A percentile compares a stretch with the other conserved stretches of the same genome.
Conservation (phyloP, 1,284 basidiomycete species). For the Ustilago cynodontis region DNA sequence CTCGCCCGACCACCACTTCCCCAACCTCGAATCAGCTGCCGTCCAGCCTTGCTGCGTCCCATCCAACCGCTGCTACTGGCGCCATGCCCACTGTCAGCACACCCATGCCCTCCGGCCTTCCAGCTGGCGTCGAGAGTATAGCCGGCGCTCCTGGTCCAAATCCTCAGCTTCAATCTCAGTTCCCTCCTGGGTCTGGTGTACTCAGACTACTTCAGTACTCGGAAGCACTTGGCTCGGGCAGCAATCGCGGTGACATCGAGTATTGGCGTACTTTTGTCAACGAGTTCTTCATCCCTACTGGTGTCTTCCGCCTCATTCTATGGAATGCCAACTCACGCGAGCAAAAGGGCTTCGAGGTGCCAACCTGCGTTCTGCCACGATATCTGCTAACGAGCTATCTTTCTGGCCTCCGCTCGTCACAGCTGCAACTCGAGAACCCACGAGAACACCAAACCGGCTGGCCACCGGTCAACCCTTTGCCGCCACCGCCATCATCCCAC, state of each 20-base stretch:
- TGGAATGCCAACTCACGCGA: constrained; percentile 58
- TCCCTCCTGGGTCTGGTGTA: constrained; percentile 40
- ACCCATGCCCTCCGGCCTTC: constrained; percentile 11
- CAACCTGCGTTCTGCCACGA: constrained; percentile 53
- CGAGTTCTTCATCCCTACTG: constrained; percentile 53
- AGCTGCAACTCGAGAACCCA: constrained; percentile 50
- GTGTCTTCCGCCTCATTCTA: constrained; percentile 49
- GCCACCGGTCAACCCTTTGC: constrained; percentile 40
- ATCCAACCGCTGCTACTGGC: background rate
- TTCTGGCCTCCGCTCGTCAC: constrained; percentile 40
- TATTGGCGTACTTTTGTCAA: constrained; percentile 55
- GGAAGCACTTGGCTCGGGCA: constrained; percentile 39
- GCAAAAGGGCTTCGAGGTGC: constrained; percentile 59
- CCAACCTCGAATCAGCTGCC: constrained; percentile 22
- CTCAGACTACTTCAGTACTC: constrained; percentile 52
- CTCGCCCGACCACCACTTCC: constrained; percentile 26
- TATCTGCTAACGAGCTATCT: constrained; percentile 56
- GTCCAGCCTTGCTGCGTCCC: constrained; percentile 1
- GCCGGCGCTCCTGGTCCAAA: constrained; percentile 37
- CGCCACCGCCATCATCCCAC: constrained; percentile 41
- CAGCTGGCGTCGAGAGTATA: constrained; percentile 12
- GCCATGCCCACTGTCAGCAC: background rate
- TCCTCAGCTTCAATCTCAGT: constrained; percentile 44
- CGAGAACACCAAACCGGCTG: constrained; percentile 50
- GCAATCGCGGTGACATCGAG: constrained; percentile 41